Base-by-base conservation (phyloP, 1,139 yeast genomes). In the Yamadazyma membranifaciens region DNA sequence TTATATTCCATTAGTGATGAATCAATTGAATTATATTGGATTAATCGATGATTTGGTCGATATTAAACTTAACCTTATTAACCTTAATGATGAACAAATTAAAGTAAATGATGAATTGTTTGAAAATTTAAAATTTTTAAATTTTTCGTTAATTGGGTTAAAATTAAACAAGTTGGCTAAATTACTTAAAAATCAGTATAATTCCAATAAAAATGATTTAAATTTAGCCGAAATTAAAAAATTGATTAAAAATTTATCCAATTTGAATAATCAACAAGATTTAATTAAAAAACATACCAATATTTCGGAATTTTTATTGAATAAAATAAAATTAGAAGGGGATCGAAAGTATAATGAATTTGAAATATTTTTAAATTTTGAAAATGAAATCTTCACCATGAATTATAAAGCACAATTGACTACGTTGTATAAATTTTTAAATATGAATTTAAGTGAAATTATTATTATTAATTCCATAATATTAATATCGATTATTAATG, bases 21-120 rank as follows among this genome's bases (percentile, higher is more conserved):
- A 82, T 28, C 97, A 92, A 54, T 64, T 89, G 50, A 86, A 88
- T 2, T 92, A 91, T 56, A 74, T 79, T 28, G 98, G 98, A 0
- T 67, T 92, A 11, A 68, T 89, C 16, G 91, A 87, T 56, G 96
- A 89, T 55, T 60, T 81, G 17, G 72, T 81, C 51, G 78, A 75
- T 3, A 64, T 80, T 5, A 67, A 76, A 2, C 62, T 81, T 24
- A 76, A 78, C 39, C 65, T 72, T 34, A 67, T 78, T 9, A 63
- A 67, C 22, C 50, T 74, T 9, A 64, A 69, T 3, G 50, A 60
- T 7, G 65, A 54, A 6, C 51, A 50, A 28, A 36, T 45, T 16
- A 52, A 51, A 31, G 33, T 55, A 2, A 47, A 54, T 45, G 63
- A 73, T 56, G 28, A 26, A 26, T 26, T 26, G 12, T 56, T 65